Conservation (phyloP, 192 early-diverging fungal species). For the Rhizophagus sp. region DNA sequence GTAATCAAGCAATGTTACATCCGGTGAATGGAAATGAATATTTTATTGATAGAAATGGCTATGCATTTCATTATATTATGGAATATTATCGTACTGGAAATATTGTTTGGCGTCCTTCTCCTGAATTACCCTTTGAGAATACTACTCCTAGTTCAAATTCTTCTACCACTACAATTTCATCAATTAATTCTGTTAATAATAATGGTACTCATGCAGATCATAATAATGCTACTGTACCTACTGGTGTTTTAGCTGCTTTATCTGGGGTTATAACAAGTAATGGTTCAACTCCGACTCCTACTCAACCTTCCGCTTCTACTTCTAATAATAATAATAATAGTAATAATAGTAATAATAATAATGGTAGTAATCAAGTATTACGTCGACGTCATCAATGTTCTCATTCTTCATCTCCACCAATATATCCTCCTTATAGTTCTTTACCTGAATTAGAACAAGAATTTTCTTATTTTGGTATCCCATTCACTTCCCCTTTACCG, state of each 20-base stretch:
- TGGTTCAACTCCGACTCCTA: not conserved
- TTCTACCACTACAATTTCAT: not conserved
- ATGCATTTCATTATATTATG: slow-evolving; percentile 27
- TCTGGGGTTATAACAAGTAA: not conserved
- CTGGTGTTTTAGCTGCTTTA: not conserved
- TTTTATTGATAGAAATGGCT: slow-evolving; percentile 30
- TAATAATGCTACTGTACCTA: slow-evolving; percentile 12
- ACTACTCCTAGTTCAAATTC: not conserved
- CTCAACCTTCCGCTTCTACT: too few species aligned
- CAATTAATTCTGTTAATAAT: not conserved
- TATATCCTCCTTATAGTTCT: not conserved
- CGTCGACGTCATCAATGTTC: not conserved
- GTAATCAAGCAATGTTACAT: slow-evolving; percentile 21
- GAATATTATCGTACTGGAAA: slow-evolving; percentile 31
- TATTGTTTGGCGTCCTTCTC: slow-evolving; percentile 8
- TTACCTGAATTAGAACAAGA: slow-evolving; percentile 20
- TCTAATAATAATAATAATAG: not conserved
- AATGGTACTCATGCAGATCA: not conserved
- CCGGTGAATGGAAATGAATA: slow-evolving; percentile 30
- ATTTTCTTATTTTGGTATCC: slow-evolving; percentile 18
- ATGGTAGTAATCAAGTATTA: not conserved
- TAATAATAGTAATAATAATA: not conserved
- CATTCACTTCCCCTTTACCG: not conserved
- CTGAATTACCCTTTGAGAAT: not conserved
- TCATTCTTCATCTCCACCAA: not conserved